Evolutionary conservation across 1,284 basidiomycete genomes (phyloP).

Genomic region (Exobasidium rhododendri): DNA sequence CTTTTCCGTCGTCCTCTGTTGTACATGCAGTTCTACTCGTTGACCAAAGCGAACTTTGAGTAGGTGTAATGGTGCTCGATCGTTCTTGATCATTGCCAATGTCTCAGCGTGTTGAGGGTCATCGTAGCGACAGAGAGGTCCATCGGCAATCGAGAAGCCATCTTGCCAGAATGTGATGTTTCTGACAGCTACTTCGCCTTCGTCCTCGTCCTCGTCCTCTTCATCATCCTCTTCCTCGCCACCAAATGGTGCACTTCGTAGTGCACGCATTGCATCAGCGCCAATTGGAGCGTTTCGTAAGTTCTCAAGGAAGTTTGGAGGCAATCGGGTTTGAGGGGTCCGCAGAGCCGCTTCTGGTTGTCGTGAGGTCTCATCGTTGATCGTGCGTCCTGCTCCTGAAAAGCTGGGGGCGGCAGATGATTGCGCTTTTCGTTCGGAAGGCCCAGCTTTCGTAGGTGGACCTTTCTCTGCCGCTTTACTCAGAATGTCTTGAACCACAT

Average conservation of each 20-base stretch:
- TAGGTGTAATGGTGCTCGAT: conserved; percentile 74
- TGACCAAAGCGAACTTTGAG: conserved; percentile 76
- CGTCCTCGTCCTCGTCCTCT: conserved; percentile 56
- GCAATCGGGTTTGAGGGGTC: too few relatives aligned
- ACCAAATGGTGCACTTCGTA: not conserved
- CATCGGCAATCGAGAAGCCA: conserved; percentile 89
- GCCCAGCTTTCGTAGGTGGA: not conserved
- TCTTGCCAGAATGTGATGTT: conserved; percentile 89
- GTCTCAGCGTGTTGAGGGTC: conserved; percentile 73
- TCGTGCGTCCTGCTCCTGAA: not conserved
- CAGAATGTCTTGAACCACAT: conserved; percentile 76
- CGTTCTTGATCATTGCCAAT: conserved; percentile 74
- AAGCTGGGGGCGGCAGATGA: not conserved
- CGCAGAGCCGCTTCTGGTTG: not conserved
- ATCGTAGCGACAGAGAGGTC: conserved; percentile 78
- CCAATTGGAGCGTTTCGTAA: conserved; percentile 14
- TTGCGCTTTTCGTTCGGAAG: conserved; percentile 1
- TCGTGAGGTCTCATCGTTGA: not conserved
- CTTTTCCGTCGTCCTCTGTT: conserved; percentile 70
- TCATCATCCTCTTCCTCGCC: conserved; percentile 25
- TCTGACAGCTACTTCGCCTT: conserved; percentile 63
- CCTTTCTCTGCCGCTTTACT: conserved; percentile 67
- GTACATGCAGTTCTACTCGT: conserved; percentile 79
- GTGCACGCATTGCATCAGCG: not conserved
- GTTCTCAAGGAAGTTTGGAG: conserved; percentile 20